These are phyloP conservation scores for Melampsora americana DNA, from an alignment of 1,284 basidiomycete genomes.

Conservation along the genomic window DNA sequence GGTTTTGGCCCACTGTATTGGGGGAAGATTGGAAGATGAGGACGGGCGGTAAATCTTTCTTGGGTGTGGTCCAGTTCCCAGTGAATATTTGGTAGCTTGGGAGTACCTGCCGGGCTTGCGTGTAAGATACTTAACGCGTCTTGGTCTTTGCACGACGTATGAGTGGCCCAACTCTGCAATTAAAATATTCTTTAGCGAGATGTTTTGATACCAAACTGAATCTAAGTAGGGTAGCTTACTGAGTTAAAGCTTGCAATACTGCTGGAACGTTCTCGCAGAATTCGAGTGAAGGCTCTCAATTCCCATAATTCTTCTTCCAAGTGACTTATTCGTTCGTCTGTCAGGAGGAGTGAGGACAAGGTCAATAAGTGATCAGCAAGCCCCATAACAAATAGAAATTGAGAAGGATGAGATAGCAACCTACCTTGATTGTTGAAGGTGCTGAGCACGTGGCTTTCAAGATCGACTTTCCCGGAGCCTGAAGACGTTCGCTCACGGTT, in stretches of 20 bases:
- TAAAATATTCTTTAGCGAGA: not conserved
- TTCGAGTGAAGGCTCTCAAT: constrained; percentile 23
- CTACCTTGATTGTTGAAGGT: constrained; percentile 31
- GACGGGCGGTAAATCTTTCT: not conserved
- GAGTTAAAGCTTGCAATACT: constrained; percentile 25
- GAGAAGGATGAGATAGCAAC: not conserved
- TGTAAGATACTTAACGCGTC: constrained; percentile 10
- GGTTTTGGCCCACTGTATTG: not conserved
- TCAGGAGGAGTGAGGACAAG: not conserved
- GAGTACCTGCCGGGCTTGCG: constrained; percentile 11
- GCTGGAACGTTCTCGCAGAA: constrained; percentile 22
- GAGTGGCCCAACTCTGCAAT: constrained; percentile 26
- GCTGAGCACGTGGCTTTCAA: constrained; percentile 10
- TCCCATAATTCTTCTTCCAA: constrained; percentile 39
- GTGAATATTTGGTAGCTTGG: constrained; percentile 15
- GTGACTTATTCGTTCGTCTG: constrained; percentile 27
- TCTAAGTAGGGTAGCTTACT: constrained; percentile 8
- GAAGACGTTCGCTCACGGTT: not conserved
- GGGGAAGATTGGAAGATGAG: not conserved
- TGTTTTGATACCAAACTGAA: not conserved
- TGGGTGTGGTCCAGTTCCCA: not conserved
- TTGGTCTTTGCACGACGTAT: not conserved
- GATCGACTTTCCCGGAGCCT: not conserved
- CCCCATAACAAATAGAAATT: not conserved
- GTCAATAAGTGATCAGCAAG: not conserved